A percentile compares a stretch with the other conserved stretches of the same genome.
These are phyloP conservation scores for Ajuga chamaepitys DNA, from an alignment of 257 asterid species.

Conservation along the genomic window DNA sequence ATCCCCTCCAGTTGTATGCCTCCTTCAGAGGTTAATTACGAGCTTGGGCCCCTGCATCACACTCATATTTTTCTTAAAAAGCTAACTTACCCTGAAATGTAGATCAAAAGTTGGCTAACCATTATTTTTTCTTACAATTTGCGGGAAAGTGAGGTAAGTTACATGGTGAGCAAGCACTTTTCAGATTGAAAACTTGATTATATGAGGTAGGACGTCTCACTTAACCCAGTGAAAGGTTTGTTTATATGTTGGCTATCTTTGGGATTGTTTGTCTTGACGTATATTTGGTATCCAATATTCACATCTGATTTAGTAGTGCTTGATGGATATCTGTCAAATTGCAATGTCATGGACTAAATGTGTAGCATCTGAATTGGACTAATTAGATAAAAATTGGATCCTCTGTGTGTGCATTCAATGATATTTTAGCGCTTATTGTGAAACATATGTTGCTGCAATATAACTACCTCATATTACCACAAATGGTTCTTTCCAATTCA, in stretches of 20 bases:
- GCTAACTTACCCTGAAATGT: neutral
- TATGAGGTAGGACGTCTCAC: neutral
- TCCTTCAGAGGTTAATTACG: too few species aligned
- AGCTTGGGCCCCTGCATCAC: neutral
- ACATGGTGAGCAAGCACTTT: neutral
- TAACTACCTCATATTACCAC: neutral
- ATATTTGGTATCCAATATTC: neutral
- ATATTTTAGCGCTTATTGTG: neutral
- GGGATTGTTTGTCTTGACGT: neutral
- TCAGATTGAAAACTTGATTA: neutral
- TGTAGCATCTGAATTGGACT: neutral
- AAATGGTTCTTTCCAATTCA: conserved; percentile 2
- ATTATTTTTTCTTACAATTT: neutral
- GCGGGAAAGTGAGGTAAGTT: neutral
- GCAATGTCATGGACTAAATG: neutral
- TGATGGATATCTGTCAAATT: neutral
- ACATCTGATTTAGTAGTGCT: neutral
- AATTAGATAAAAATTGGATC: neutral
- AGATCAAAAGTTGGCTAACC: neutral
- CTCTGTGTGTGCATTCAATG: neutral
- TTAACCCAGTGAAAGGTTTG: neutral
- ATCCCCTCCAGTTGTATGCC: too few species aligned
- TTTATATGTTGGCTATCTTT: neutral
- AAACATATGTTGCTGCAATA: neutral
- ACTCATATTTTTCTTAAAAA: neutral